Base-by-base conservation (phyloP, 257 asterid species). In the Cordia subcordata region DNA sequence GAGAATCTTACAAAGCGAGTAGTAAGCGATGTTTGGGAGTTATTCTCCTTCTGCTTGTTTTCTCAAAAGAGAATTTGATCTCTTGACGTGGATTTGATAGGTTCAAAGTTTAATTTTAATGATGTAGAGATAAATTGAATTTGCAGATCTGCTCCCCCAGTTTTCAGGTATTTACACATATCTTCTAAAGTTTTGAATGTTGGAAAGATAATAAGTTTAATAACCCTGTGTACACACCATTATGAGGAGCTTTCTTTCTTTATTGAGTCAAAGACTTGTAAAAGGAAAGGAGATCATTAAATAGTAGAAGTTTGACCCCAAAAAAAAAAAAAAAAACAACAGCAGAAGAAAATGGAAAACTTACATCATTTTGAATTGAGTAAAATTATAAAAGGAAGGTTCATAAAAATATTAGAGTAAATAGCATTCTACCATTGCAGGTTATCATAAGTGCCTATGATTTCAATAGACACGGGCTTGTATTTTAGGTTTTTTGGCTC, bases 1-100 rank as follows among this genome's bases (percentile, higher is more conserved):
- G 61, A 63, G 59, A 74, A 55, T 58, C 70, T 68, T 80, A 72
- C 80, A 15, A 57, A 53, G 57, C 5, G 35, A 53, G 61, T 45
- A 50, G 55, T 68, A 62, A 51, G 33, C 69, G 71, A 65, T 32
- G 46, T 49, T 66, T 55, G 56, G 63, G 63, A 32, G 4, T 62
- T 70, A 64, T 62, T 59, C 57, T 74, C 70, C 42, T 49, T 65
- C 61, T 10, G 68, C 66, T 46, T 42, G 39, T 58, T 61, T 52
- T 52, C 68, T 62, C 67, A 11, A 19, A 11, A 52, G n/a, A n/a
- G n/a, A 9, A 5, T 21, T 53, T 14, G 11, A 27, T 59, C 61
- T 55, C 59, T 60, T 32, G 49, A 66, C 56, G 67, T 52, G 56
- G 54, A 17, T 15, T 15, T 44, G 32, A 49, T 54, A 40, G 66